Evolutionary conservation across 148 eudicot species (phyloP).

Genomic region (Camellia sinensis): DNA sequence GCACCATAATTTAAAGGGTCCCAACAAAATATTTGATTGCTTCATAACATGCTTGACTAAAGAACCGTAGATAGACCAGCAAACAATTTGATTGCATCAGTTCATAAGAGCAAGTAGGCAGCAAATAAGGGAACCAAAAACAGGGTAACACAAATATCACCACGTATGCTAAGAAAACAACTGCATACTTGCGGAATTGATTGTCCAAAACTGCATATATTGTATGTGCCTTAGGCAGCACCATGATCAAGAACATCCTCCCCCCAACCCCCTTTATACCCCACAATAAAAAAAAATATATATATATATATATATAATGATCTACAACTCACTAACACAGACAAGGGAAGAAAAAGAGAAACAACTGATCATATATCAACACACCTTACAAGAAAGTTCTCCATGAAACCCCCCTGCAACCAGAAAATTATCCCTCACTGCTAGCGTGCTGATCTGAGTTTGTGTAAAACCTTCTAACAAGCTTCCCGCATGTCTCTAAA

Average conservation of each 20-base stretch:
- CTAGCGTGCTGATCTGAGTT: constrained; percentile 82
- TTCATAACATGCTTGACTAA: too few species aligned
- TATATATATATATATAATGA: neutral
- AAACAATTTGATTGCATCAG: too few species aligned
- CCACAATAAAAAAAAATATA: neutral
- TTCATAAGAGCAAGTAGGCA: neutral
- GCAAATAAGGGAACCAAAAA: neutral
- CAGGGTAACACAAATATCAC: neutral
- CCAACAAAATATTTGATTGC: too few species aligned
- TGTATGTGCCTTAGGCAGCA: neutral
- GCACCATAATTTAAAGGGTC: too few species aligned
- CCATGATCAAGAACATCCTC: neutral
- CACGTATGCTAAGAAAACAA: neutral
- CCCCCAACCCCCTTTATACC: neutral
- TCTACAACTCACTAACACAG: neutral
- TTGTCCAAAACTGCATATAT: neutral
- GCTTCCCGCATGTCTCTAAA: constrained; percentile 75
- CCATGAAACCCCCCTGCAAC: constrained; percentile 98
- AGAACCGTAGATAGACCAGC: too few species aligned
- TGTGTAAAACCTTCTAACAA: constrained; percentile 80
- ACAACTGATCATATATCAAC: neutral
- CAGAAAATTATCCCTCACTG: constrained; percentile 64
- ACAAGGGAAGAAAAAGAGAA: neutral
- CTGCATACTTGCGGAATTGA: neutral
- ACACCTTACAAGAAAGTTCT: constrained; percentile 87